Evolutionary conservation across 495 filamentous ascomycete genomes (phyloP).

Genomic region (Staphylotrichum longicolle): DNA sequence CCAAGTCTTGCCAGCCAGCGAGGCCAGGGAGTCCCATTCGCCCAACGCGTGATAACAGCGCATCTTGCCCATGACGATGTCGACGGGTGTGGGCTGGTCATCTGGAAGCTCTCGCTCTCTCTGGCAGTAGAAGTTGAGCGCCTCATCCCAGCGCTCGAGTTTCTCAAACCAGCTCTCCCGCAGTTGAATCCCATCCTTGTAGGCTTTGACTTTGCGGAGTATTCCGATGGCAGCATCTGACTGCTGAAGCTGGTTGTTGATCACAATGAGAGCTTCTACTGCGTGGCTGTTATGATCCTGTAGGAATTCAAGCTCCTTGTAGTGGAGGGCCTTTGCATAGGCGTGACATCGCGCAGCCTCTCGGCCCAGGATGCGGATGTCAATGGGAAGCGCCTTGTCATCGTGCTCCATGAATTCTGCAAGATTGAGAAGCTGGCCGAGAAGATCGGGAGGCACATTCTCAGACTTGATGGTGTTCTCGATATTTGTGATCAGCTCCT

Average conservation of each 20-base stretch:
- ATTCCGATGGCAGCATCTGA: constrained; percentile 98
- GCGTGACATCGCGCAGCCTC: constrained; percentile 95
- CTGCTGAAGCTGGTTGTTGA: constrained; percentile 98
- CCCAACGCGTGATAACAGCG: constrained; percentile 94
- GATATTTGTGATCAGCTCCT: constrained; percentile 91
- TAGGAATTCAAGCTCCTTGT: constrained; percentile 97
- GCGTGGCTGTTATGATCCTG: constrained; percentile 95
- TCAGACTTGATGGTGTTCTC: constrained; percentile 90
- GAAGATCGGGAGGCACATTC: constrained; percentile 89
- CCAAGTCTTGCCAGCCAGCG: constrained; percentile 90
- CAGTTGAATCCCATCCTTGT: constrained; percentile 84
- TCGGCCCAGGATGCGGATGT: constrained; percentile 86
- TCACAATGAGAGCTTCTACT: constrained; percentile 94
- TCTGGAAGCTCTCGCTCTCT: constrained; percentile 65
- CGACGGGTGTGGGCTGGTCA: constrained; percentile 64
- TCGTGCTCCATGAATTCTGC: constrained; percentile 99
- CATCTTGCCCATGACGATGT: constrained; percentile 99
- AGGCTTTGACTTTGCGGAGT: constrained; percentile 86
- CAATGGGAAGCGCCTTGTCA: constrained; percentile 95
- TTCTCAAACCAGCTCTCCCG: constrained; percentile 99
- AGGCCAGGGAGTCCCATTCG: constrained; percentile 90
- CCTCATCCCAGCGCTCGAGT: constrained; percentile 96
- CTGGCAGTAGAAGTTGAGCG: constrained; percentile 84
- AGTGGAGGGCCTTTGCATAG: constrained; percentile 96
- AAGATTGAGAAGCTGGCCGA: constrained; percentile 91